Conservation (phyloP, 1,284 basidiomycete genomes). For the Bjerkandera adusta region DNA sequence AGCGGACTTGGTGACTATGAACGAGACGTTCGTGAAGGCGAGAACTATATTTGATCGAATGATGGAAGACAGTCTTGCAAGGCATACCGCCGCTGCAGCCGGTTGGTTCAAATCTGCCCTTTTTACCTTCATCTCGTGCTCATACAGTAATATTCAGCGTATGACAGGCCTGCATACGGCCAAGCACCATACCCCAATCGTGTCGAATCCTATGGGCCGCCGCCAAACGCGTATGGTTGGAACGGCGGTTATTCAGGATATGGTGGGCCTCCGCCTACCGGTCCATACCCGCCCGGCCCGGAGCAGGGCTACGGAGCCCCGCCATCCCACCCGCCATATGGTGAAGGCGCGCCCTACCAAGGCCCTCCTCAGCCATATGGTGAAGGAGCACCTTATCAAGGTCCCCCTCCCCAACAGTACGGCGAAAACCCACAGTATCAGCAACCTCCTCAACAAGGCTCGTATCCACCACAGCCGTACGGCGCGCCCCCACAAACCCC, state of each 20-base stretch:
- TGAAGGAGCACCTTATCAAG: slow-evolving; percentile 38
- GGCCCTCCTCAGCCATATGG: slow-evolving; percentile 28
- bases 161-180: slow-evolving; percentile 27
- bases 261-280: slow-evolving; percentile 33
- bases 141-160: slow-evolving; percentile 20
- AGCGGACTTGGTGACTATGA: slow-evolving; percentile 89
- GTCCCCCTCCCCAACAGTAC: no score
- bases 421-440: no score
- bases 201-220: slow-evolving; percentile 23
- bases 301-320: slow-evolving; percentile 24
- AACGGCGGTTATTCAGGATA: slow-evolving; percentile 49
- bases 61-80: slow-evolving; percentile 87
- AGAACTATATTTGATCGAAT: slow-evolving; percentile 83
- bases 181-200: slow-evolving; percentile 22
- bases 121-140: slow-evolving; percentile 15
- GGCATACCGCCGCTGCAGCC: slow-evolving; percentile 62
- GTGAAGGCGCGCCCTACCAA: slow-evolving; percentile 37
- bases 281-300: slow-evolving; percentile 31
- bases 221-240: slow-evolving; percentile 40
- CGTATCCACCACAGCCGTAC: slow-evolving; percentile 15
- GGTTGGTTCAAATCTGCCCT: slow-evolving; percentile 30
- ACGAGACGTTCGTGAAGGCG: slow-evolving; percentile 84
- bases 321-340: slow-evolving; percentile 22
- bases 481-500: slow-evolving; percentile 9
- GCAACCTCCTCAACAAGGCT: slow-evolving; percentile 6